These are phyloP conservation scores for Phlebiopsis gigantea DNA, from an alignment of 768 basidiomycete genomes.

Conservation along the genomic window DNA sequence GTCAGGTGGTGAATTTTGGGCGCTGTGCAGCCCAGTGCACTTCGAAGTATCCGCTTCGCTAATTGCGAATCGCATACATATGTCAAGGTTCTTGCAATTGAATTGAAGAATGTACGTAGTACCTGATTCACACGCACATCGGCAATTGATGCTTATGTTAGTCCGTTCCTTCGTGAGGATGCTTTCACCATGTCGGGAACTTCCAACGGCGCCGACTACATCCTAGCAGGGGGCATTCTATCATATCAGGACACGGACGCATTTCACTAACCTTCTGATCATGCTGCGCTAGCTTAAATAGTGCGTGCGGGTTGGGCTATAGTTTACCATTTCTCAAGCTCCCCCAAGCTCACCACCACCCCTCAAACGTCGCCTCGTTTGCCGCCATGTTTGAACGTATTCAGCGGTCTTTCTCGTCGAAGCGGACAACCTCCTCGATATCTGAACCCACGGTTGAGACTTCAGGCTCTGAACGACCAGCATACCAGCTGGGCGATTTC, in stretches of 20 bases:
- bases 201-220: not conserved
- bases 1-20: not conserved
- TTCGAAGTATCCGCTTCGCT: no score
- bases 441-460: not conserved
- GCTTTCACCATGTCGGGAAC: not conserved
- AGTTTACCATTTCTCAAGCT: not conserved
- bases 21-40: not conserved
- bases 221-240: not conserved
- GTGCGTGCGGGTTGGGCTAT: not conserved
- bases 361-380: not conserved
- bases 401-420: not conserved
- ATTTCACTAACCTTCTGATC: not conserved
- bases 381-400: not conserved
- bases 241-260: not conserved
- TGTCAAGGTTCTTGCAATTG: not conserved
- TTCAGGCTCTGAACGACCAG: not conserved
- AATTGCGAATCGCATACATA: not conserved
- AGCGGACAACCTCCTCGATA: no score
- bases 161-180: not conserved
- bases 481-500: conserved; percentile 6
- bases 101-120: not conserved
- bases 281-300: not conserved
- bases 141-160: not conserved
- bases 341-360: no score
- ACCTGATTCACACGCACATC: not conserved